Evolutionary conservation across 2,329 filamentous ascomycete genomes (phyloP).

Genomic region (Penicillium sp.): DNA sequence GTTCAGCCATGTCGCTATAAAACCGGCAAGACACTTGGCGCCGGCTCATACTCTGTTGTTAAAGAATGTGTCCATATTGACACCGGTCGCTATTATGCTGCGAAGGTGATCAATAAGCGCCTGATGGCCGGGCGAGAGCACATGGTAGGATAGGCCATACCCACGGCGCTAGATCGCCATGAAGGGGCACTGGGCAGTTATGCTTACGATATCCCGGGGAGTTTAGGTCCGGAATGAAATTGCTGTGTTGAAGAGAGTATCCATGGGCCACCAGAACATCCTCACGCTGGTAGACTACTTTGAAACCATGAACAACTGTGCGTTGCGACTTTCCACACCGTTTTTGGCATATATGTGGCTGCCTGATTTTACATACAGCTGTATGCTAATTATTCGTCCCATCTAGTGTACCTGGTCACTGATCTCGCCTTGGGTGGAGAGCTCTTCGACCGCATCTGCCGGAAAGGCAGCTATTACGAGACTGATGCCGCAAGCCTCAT

Average conservation of each 20-base stretch:
- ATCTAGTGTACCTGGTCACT: conserved; percentile 84
- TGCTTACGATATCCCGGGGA: background rate
- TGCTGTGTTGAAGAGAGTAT: conserved; percentile 94
- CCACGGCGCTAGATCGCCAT: background rate
- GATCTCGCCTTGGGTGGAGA: conserved; percentile 95
- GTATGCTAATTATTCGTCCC: conserved; percentile 15
- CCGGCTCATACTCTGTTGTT: conserved; percentile 95
- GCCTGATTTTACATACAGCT: background rate
- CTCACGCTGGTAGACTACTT: conserved; percentile 98
- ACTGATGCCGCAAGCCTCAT: conserved; percentile 94
- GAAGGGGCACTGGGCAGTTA: background rate
- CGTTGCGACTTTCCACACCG: conserved; percentile 23
- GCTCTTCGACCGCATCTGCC: conserved; percentile 96
- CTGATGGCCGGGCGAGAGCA: conserved; percentile 97
- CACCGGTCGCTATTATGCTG: conserved; percentile 95
- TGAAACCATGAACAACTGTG: conserved; percentile 97
- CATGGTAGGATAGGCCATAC: conserved; percentile 65
- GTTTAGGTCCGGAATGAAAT: conserved; percentile 91
- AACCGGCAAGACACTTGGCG: conserved; percentile 94
- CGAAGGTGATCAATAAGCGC: conserved; percentile 98
- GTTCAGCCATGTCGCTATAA: conserved; percentile 97
- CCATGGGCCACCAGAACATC: conserved; percentile 98
- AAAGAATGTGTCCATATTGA: conserved; percentile 99
- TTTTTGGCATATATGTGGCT: background rate
- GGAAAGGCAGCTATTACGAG: conserved; percentile 98